These are phyloP conservation scores for Penicillium chermesinum DNA, from an alignment of 495 filamentous ascomycete genomes.

Conservation along the genomic window DNA sequence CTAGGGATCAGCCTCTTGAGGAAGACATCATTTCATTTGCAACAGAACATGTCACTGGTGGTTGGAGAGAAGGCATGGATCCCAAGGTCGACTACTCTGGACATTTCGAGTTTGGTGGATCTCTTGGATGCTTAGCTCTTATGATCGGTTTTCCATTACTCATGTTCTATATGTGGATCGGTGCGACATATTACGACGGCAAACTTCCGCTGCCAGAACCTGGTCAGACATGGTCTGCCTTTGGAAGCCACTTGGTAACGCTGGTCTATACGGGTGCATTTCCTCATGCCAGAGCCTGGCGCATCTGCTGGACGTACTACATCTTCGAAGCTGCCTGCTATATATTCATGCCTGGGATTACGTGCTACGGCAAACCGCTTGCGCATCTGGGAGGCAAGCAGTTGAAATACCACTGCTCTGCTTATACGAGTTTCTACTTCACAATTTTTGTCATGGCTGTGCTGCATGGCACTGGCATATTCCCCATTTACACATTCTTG, in stretches of 20 bases:
- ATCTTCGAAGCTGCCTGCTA: constrained; percentile 70
- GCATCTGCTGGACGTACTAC: constrained; percentile 83
- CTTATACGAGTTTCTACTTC: constrained; percentile 70
- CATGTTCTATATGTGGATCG: constrained; percentile 99
- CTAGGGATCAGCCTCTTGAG: not conserved
- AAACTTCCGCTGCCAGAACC: constrained; percentile 60
- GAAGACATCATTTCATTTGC: constrained; percentile 4
- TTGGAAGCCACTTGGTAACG: constrained; percentile 56
- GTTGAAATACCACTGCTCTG: constrained; percentile 85
- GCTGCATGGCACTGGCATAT: constrained; percentile 72
- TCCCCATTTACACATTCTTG: constrained; percentile 77
- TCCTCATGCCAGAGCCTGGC: constrained; percentile 68
- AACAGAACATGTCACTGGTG: constrained; percentile 17
- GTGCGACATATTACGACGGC: constrained; percentile 81
- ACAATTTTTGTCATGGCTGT: constrained; percentile 61
- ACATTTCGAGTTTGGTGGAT: constrained; percentile 81
- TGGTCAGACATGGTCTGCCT: constrained; percentile 58
- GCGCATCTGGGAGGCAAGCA: constrained; percentile 68
- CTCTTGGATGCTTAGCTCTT: constrained; percentile 61
- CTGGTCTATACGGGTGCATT: constrained; percentile 74
- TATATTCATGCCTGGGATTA: constrained; percentile 73
- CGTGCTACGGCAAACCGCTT: constrained; percentile 73
- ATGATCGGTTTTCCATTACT: constrained; percentile 85
- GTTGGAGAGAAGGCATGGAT: constrained; percentile 22
- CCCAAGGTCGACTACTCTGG: constrained; percentile 20